Base-by-base conservation (phyloP, 495 filamentous ascomycete genomes). In the Penicillium bialowiezense region DNA sequence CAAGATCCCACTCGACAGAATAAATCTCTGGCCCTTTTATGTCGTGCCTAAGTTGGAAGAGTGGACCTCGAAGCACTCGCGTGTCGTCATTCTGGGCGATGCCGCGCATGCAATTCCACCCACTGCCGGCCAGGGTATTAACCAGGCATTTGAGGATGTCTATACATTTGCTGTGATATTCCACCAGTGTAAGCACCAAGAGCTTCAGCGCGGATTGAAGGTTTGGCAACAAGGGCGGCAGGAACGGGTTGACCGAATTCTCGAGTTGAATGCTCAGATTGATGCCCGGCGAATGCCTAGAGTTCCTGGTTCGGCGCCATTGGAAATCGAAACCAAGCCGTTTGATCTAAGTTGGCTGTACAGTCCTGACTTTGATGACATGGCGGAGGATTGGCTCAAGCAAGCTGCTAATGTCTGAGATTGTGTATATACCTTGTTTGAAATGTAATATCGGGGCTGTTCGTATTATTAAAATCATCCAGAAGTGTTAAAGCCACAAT, bases 61-160 rank as follows among this genome's bases (percentile, higher is more conserved):
- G 0, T 77, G 76, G 74, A 50, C 49, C 3, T 73, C 71, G 0
- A 20, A 55, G 1, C 34, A 52, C 4, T 54, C 58, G 3, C 54
- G 68, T 1, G 68, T 76, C 7, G 43, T 72, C 0, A 61, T 78
- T 31, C 44, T 76, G 7, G 74, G 74, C 15, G 72, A 77, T 59
- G 73, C 74, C 3, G 74, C 74, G 2, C 74, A 78, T 58, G 72
- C 73, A 0, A 72, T 79, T 18, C 70, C 73, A 0, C 75, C 75
- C 6, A 64, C 64, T 13, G 57, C 70, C 0, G 75, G 73, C 0
- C 73, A 76, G 50, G 75, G 75, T 2, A 58, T 60, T 7, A 67
- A 67, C 19, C 71, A 74, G 48, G 72, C 61, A 0, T 69, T 73
- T 48, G 73, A 76, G 42, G 72, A 75, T 58, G 60, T 54, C 1